Percentiles rank a stretch among this genome's conserved stretches.
Evolutionary conservation across 768 basidiomycete genomes (phyloP).

Genomic region (Psilocybe cyanescens): DNA sequence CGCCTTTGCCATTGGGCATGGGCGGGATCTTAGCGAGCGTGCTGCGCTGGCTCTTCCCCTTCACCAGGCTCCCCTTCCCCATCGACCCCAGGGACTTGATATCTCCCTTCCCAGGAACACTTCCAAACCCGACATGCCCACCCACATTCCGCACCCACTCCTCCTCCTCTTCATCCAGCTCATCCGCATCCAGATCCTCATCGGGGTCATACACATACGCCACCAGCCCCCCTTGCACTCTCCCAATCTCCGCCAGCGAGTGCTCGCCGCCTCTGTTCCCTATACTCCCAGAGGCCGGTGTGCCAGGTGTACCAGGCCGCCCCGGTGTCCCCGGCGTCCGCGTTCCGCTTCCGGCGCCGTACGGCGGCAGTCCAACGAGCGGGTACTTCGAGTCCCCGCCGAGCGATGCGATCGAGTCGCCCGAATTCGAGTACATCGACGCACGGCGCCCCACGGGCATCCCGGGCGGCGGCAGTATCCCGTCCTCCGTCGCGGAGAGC

Average conservation of each 20-base stretch:
- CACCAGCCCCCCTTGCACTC: constrained; percentile 43
- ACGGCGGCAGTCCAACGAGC: background rate
- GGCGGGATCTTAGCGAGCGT: too few relatives aligned
- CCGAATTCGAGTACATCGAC: constrained; percentile 30
- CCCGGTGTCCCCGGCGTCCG: constrained; percentile 8
- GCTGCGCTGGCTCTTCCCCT: background rate
- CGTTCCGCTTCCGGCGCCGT: background rate
- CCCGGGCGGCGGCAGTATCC: constrained; percentile 7
- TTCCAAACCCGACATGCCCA: constrained; percentile 2
- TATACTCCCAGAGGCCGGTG: constrained; percentile 11
- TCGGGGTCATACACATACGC: constrained; percentile 70
- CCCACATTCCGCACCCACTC: constrained; percentile 12
- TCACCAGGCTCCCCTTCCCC: background rate
- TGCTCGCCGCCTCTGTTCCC: constrained; percentile 10
- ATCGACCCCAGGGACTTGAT: background rate
- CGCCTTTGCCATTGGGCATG: too few relatives aligned
- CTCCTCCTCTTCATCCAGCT: constrained; percentile 22
- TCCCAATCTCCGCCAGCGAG: constrained; percentile 6
- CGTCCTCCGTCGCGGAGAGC: constrained; percentile 14
- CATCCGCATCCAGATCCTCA: constrained; percentile 23
- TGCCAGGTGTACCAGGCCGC: constrained; percentile 8
- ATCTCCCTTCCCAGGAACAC: background rate
- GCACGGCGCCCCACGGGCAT: constrained; percentile 12
- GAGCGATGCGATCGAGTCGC: constrained; percentile 30
- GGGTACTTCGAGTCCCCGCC: constrained; percentile 37